Base-by-base conservation (phyloP, 2,329 filamentous ascomycete genomes). In the Penicillium freii region DNA sequence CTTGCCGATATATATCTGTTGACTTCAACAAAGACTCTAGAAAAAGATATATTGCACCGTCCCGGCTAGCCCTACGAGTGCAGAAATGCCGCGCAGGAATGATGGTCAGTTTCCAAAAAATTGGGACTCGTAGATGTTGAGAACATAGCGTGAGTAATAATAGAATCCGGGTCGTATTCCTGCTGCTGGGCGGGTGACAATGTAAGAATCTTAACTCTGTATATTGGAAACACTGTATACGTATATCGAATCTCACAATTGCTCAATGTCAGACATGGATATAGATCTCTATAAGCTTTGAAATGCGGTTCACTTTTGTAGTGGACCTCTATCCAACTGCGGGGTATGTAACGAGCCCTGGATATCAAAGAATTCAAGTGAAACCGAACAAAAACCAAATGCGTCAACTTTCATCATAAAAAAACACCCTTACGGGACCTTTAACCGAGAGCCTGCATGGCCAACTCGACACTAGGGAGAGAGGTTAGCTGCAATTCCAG, bases 361-460 rank as follows among this genome's bases (percentile, higher is more conserved):
- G 64, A 66, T 66, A 65, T 65, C 63, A 62, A 65, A 56, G 49
- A 46, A 54, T 40, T 49, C 31, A 47, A 53, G 49, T 47, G 42
- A 53, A 57, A 53, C 38, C 38, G 42, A 50, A 55, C 36, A 52
- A 50, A 48, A 47, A 25, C 38, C 38, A 47, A 57, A 58, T 42
- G 49, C 31, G 55, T 59, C 50, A 60, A 54, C 52, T 52, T 59
- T 43, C 38, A 58, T 56, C 51, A 39, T 29, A 51, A 50, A 31
- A 43, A 53, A 42, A 1, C n/a, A 23, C 54, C 50, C 5, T 21
- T 5, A n/a, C 19, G 31, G 19, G 7, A 50, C 9, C 21, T 66
- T 71, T 36, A 79, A 61, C 73, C 75, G 54, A 80, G 61, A 21
- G 77, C 77, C 65, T 75, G 77, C 77, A 79, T 80, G 25, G 76